Percentiles rank a stretch among this genome's conserved stretches.
Evolutionary conservation across 352 stramenopile species (phyloP).

Genomic region (Globisporangium splendens): DNA sequence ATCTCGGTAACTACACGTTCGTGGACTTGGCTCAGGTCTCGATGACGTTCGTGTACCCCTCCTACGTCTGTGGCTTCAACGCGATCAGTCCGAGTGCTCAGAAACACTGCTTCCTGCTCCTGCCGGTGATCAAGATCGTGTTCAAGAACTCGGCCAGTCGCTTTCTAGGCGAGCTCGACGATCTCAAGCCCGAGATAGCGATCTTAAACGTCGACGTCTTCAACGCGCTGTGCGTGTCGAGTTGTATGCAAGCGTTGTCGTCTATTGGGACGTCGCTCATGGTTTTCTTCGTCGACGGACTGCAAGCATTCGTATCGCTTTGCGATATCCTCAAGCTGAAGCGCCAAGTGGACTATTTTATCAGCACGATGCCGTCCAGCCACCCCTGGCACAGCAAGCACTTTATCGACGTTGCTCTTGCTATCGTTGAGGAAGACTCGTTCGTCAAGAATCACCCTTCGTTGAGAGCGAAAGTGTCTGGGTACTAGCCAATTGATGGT

Average conservation of each 20-base stretch:
- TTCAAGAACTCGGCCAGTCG: too few relatives aligned
- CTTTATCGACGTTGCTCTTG: too few relatives aligned
- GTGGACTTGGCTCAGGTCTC: too few relatives aligned
- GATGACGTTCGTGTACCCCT: too few relatives aligned
- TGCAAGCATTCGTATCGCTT: constrained; percentile 30
- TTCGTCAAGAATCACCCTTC: not conserved
- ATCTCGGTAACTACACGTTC: too few relatives aligned
- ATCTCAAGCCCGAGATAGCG: not conserved
- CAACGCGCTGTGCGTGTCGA: constrained; percentile 1
- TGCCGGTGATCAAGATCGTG: too few relatives aligned
- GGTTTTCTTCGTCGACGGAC: constrained; percentile 29
- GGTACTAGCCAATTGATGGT: not conserved
- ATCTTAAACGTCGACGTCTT: constrained; percentile 3
- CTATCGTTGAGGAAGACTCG: too few relatives aligned
- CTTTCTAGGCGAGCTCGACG: too few relatives aligned
- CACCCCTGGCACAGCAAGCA: too few relatives aligned
- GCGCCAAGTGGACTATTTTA: not conserved
- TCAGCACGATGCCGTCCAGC: too few relatives aligned
- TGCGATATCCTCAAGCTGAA: constrained; percentile 17
- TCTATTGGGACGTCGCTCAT: constrained; percentile 12
- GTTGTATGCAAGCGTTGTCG: not conserved
- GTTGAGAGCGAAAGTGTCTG: not conserved
- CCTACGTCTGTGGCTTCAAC: constrained; percentile 27
- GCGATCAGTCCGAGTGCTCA: constrained; percentile 10
- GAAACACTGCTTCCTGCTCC: too few relatives aligned